These are phyloP conservation scores for Aspergillus unguis DNA, from an alignment of 2,329 filamentous ascomycete genomes.

Conservation along the genomic window DNA sequence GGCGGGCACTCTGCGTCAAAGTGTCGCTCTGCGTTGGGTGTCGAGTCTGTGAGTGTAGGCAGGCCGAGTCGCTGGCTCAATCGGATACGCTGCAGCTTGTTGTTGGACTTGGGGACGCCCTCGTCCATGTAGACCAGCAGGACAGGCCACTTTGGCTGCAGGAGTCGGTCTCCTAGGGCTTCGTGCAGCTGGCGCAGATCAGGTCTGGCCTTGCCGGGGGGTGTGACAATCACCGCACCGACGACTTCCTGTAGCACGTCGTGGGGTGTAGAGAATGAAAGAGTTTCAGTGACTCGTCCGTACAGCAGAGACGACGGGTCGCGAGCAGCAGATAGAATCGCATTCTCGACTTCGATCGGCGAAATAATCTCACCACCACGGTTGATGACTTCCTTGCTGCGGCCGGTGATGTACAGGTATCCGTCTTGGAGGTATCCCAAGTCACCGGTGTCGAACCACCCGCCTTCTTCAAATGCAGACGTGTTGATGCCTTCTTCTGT, in stretches of 20 bases:
- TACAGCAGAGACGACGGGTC: constrained; percentile 39
- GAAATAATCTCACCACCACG: constrained; percentile 59
- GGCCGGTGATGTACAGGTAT: constrained; percentile 54
- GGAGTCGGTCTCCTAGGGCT: constrained; percentile 47
- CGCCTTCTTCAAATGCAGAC: constrained; percentile 43
- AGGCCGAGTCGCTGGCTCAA: constrained; percentile 50
- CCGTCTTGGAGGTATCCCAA: constrained; percentile 51
- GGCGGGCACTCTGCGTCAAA: constrained; percentile 51
- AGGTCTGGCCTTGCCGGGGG: constrained; percentile 41
- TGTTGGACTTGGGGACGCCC: constrained; percentile 52
- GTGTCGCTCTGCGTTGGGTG: constrained; percentile 46
- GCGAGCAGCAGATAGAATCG: constrained; percentile 49
- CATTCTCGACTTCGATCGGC: constrained; percentile 59
- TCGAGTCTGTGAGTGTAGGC: constrained; percentile 45
- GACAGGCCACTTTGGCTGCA: constrained; percentile 53
- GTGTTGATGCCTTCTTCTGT: constrained; percentile 7
- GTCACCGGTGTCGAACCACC: constrained; percentile 57
- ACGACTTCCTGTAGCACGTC: constrained; percentile 57
- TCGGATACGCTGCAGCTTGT: constrained; percentile 56
- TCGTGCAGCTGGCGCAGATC: constrained; percentile 51
- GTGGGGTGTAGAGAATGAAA: constrained; percentile 55
- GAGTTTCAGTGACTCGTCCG: constrained; percentile 47
- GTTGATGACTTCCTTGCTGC: constrained; percentile 58
- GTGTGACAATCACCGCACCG: constrained; percentile 52
- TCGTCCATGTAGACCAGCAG: constrained; percentile 56